Evolutionary conservation across 208 protist genomes (phyloP), one percentile per base, ranked within the genome.

Genomic region (Leishmania mexicana): DNA sequence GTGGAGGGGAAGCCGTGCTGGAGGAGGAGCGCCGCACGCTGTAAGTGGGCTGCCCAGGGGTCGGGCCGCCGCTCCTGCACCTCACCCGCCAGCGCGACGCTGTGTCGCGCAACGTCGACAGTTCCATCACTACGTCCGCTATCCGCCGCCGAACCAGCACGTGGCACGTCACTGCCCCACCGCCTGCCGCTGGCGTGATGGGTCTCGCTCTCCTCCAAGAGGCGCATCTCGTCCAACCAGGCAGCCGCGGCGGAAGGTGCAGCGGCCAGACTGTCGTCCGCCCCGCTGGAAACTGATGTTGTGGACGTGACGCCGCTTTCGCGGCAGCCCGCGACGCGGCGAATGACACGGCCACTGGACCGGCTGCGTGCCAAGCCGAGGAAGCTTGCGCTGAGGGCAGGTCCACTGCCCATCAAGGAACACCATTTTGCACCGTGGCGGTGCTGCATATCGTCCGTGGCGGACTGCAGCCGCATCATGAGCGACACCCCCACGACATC

Each of bases 21-120:
- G 64, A 87, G 86, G 70, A 91, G 82, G 3, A 67, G 78, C 49
- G 80, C 83, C 8, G 74, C 81, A 24, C 81, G 65, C 70, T 81
- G 87, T 58, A 85, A 81, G 62, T 54, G 85, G 54, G 81, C 84
- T n/a, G 70, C 81, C 84, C 83, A 83, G 2, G 72, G 51, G 28
- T 78, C 84, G 3, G 47, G 49, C 35, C 31, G 13, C 38, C 42
- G 31, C 28, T 24, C 40, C 49, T 45, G 49, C 60, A 35, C 17
- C 7, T 58, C 35, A 38, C 53, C 35, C 35, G n/a, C 11, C 57
- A 78, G 31, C 54, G 70, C 45, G 11, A 17, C 42, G 11, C 24
- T 54, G 24, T 4, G 24, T 4, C 42, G 2, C 38, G 57, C 21
- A 49, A 40, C 40, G 1, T 24, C 49, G 2, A 28, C 58, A 47